Evolutionary conservation across 2,329 filamentous ascomycete species (phyloP).

Genomic region (Bipolaris zeicola): DNA sequence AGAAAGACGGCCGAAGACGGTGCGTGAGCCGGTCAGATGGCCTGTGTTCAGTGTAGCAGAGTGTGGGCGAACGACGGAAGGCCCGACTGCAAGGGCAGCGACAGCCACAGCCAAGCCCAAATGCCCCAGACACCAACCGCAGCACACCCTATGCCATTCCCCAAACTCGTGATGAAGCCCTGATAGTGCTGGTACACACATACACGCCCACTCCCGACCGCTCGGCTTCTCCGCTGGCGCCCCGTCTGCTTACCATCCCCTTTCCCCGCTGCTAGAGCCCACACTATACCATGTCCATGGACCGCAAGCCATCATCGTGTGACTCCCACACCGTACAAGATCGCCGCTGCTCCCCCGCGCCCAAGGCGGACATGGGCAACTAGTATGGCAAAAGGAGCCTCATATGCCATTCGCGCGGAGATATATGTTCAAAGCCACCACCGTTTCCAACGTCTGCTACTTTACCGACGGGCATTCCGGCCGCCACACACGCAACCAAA

Average conservation of each 20-base stretch:
- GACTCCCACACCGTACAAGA: slow-evolving; percentile 3
- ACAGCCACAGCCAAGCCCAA: slow-evolving; percentile 5
- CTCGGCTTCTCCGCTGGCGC: not conserved
- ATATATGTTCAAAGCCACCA: not conserved
- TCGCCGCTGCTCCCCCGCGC: not conserved
- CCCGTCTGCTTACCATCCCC: not conserved
- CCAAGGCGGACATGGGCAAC: not conserved
- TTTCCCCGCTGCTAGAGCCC: not conserved
- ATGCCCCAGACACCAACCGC: not conserved
- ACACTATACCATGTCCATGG: not conserved
- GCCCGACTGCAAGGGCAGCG: slow-evolving; percentile 6
- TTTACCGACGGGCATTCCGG: not conserved
- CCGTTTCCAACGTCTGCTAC: not conserved
- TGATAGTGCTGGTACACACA: not conserved
- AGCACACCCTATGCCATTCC: not conserved
- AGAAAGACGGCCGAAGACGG: not conserved
- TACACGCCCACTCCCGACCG: not conserved
- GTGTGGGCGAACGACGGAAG: not conserved
- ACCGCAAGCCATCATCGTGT: not conserved
- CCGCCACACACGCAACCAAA: not conserved
- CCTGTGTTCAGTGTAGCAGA: not conserved
- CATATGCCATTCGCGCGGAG: not conserved
- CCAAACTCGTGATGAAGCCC: not conserved
- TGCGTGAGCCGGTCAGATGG: slow-evolving; percentile 13
- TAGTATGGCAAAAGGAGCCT: not conserved